Percentiles rank a stretch among this genome's conserved stretches.
Evolutionary conservation across 352 stramenopile species (phyloP).

Genomic region (Aphanomyces stellatus): DNA sequence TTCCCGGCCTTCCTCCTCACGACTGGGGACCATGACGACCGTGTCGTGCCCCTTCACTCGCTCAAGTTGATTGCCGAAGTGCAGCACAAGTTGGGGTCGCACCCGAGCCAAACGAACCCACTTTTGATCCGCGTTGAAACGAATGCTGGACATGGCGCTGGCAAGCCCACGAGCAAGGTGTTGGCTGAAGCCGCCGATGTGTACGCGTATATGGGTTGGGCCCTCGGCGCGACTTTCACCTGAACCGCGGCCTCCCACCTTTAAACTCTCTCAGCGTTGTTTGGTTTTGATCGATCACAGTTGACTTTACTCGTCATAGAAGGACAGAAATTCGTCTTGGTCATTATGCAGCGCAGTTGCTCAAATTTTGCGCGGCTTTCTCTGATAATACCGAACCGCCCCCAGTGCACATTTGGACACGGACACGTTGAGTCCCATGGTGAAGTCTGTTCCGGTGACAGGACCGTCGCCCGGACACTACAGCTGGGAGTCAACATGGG

Average conservation of each 20-base stretch:
- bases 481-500: no score
- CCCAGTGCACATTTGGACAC: no score
- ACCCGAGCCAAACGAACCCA: slow-evolving; percentile 61
- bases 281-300: no score
- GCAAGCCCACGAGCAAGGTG: slow-evolving; percentile 83
- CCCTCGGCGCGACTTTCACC: slow-evolving; percentile 38
- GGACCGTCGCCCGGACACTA: no score
- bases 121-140: slow-evolving; percentile 86
- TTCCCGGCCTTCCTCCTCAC: slow-evolving; percentile 80
- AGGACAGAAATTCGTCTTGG: no score
- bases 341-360: no score
- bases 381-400: no score
- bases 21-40: slow-evolving; percentile 87
- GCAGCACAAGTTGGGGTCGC: slow-evolving; percentile 61
- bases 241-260: background rate
- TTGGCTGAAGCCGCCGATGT: slow-evolving; percentile 82
- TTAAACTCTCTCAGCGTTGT: no score
- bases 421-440: no score
- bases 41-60: slow-evolving; percentile 85
- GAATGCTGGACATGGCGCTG: slow-evolving; percentile 81
- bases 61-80: slow-evolving; percentile 87
- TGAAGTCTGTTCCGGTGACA: no score
- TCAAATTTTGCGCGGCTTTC: no score
- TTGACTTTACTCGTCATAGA: no score
- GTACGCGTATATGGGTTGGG: slow-evolving; percentile 81